Conservation (phyloP, 1,284 basidiomycete species). For the Phylloporus sp. region DNA sequence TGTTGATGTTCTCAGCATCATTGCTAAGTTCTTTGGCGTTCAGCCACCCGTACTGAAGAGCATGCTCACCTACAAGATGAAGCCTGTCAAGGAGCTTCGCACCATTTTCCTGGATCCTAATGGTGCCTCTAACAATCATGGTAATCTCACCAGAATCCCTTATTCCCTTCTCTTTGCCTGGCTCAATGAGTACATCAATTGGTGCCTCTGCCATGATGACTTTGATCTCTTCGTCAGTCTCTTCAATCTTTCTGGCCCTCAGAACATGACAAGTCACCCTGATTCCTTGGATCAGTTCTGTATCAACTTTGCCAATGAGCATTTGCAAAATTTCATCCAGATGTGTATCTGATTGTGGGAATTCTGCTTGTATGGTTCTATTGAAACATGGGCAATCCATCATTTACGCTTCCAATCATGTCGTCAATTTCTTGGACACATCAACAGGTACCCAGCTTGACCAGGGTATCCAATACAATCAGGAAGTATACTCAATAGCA, state of each 20-base stretch:
- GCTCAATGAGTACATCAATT: conserved; percentile 96
- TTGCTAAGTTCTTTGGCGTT: conserved; percentile 92
- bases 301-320: conserved; percentile 85
- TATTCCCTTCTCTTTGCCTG: conserved; percentile 96
- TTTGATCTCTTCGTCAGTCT: conserved; percentile 89
- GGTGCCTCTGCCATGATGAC: conserved; percentile 90
- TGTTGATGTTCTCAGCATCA: conserved; percentile 75
- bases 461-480: background rate
- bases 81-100: conserved; percentile 92
- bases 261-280: conserved; percentile 74
- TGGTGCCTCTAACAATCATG: conserved; percentile 89
- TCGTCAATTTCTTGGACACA: background rate
- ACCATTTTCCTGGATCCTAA: conserved; percentile 96
- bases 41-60: conserved; percentile 78
- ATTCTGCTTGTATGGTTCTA: background rate
- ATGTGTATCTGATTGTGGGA: background rate
- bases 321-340: too few species aligned
- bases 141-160: conserved; percentile 91
- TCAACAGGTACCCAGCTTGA: background rate
- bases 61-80: conserved; percentile 88
- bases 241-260: conserved; percentile 75
- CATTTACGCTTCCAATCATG: background rate
- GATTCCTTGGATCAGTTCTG: conserved; percentile 89
- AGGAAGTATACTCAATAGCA: background rate
- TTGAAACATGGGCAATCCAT: background rate